A percentile compares a stretch with the other conserved stretches of the same genome.
Conservation (phyloP, 176 grass and related monocot species). For the Echinochloa phyllopogon region DNA sequence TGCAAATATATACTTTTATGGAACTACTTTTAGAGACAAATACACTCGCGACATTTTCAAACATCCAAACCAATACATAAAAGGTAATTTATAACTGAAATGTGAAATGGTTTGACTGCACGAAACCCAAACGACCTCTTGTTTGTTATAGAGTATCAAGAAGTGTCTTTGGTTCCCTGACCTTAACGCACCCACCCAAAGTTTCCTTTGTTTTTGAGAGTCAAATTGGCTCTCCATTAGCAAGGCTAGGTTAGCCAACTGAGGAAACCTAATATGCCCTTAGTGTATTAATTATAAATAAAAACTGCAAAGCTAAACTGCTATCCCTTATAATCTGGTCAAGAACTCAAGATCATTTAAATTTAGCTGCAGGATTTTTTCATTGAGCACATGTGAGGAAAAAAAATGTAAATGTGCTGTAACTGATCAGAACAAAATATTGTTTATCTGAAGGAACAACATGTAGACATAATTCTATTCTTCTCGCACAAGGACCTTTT, state of each 20-base stretch:
- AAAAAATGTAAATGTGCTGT: not conserved
- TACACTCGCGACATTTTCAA: no score
- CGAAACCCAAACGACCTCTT: no score
- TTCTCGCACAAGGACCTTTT: not conserved
- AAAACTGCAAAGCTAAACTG: constrained; percentile 6
- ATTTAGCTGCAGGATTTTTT: not conserved
- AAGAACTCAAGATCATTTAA: not conserved
- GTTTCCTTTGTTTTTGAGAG: not conserved
- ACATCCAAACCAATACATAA: no score
- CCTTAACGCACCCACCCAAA: not conserved
- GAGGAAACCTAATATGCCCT: not conserved
- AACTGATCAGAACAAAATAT: not conserved
- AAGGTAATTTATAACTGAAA: no score
- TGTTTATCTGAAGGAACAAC: not conserved
- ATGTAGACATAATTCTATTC: not conserved
- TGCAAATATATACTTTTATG: not conserved
- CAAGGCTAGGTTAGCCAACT: not conserved
- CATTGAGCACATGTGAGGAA: not conserved
- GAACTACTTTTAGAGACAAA: no score
- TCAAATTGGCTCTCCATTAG: not conserved
- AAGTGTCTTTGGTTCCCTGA: not conserved
- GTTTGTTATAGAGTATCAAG: not conserved
- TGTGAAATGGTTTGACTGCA: no score
- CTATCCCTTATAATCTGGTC: not conserved
- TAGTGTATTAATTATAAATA: not conserved